These are phyloP conservation scores for Kazachstania sp. DNA, from an alignment of 1,139 yeast species.

Conservation along the genomic window DNA sequence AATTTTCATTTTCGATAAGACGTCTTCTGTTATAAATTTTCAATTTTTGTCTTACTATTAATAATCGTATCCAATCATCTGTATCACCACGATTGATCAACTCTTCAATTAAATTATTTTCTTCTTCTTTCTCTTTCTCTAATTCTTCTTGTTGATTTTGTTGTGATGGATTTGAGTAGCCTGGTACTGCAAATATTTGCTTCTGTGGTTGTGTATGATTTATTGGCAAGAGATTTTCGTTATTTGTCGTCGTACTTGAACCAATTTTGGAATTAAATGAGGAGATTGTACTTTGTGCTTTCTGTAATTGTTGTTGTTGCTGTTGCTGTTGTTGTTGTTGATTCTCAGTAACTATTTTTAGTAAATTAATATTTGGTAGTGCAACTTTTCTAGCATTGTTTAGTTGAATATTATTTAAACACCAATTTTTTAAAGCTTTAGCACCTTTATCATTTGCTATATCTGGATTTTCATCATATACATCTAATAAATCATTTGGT, in stretches of 20 bases:
- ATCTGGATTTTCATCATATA: constrained; percentile 34
- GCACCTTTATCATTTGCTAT: constrained; percentile 36
- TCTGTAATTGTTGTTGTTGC: background rate
- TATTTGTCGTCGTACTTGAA: background rate
- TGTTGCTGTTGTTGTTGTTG: background rate
- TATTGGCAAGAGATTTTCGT: background rate
- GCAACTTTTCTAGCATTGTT: constrained; percentile 35
- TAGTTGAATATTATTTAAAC: constrained; percentile 34
- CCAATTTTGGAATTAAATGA: background rate
- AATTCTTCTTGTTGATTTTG: constrained; percentile 5
- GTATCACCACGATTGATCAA: constrained; percentile 27
- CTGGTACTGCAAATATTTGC: constrained; percentile 25
- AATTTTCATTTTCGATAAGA: background rate
- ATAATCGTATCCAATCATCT: constrained; percentile 28
- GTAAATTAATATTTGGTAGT: constrained; percentile 23
- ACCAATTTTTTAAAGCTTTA: constrained; percentile 42
- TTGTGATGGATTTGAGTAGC: constrained; percentile 26
- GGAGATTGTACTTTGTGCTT: background rate
- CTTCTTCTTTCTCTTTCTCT: constrained; percentile 12
- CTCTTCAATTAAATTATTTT: constrained; percentile 15
- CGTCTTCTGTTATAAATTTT: constrained; percentile 7
- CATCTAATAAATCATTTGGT: constrained; percentile 38
- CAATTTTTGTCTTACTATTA: constrained; percentile 22
- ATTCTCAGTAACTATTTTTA: constrained; percentile 1
- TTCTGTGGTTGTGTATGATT: background rate